A percentile compares a stretch with the other conserved stretches of the same genome.
Conservation (phyloP, 768 basidiomycete genomes). For the Panaeolus papilionaceus region DNA sequence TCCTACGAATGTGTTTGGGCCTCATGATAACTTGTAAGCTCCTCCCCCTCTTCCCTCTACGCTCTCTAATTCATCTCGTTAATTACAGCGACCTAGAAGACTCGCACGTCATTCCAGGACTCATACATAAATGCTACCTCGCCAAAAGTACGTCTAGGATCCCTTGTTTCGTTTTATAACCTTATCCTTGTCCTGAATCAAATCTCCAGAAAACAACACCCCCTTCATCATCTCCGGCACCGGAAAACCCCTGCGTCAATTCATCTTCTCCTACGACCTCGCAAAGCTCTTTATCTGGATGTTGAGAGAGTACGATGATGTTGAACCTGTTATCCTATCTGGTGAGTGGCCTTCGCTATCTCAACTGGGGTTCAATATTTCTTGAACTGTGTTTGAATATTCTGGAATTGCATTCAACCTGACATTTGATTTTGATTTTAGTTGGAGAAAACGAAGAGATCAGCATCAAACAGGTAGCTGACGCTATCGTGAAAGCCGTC, state of each 20-base stretch:
- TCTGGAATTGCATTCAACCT: no score
- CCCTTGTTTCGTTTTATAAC: neutral
- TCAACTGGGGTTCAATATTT: no score
- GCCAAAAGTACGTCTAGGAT: slow-evolving; percentile 70
- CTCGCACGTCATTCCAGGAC: slow-evolving; percentile 93
- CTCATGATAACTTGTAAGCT: slow-evolving; percentile 88
- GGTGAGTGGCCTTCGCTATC: no score
- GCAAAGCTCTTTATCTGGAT: slow-evolving; percentile 96
- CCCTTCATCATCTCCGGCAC: slow-evolving; percentile 90
- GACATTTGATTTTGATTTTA: no score
- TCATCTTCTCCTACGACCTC: slow-evolving; percentile 96
- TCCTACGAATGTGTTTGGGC: slow-evolving; percentile 97
- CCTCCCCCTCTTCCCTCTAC: neutral
- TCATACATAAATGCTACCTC: slow-evolving; percentile 92
- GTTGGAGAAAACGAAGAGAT: slow-evolving; percentile 96
- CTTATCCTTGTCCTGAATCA: no score
- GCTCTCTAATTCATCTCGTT: slow-evolving; percentile 18
- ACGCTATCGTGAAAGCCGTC: slow-evolving; percentile 88
- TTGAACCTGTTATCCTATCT: slow-evolving; percentile 93
- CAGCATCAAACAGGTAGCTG: slow-evolving; percentile 88
- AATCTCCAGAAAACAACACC: slow-evolving; percentile 69
- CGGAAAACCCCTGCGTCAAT: slow-evolving; percentile 94
- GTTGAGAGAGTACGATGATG: slow-evolving; percentile 88
- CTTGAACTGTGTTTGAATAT: no score
- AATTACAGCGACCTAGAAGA: slow-evolving; percentile 77